phyloP scores from a whole-genome alignment of 768 basidiomycete genomes.

The Gyrodon lividus region DNA sequence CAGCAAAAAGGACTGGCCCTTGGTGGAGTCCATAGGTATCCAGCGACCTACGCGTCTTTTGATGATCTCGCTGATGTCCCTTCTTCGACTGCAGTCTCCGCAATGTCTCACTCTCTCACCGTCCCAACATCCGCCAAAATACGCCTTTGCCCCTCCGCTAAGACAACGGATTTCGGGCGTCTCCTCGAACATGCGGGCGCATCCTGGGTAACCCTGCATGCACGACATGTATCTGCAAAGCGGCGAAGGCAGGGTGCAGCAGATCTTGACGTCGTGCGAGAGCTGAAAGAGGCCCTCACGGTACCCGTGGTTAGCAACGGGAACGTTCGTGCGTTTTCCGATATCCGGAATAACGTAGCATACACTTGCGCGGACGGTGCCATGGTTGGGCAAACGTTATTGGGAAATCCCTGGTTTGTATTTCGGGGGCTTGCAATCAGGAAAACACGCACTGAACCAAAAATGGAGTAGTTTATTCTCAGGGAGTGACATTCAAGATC shows the following conservation, averaged over 20 bases:
- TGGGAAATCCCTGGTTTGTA: constrained; percentile 70
- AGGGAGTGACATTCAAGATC: constrained; percentile 49
- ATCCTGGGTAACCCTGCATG: constrained; percentile 72
- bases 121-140: constrained; percentile 70
- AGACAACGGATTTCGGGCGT: constrained; percentile 56
- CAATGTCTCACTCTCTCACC: constrained; percentile 59
- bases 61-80: not conserved
- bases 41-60: not conserved
- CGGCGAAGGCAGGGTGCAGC: constrained; percentile 72
- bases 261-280: constrained; percentile 58
- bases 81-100: constrained; percentile 46
- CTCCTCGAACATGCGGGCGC: constrained; percentile 64
- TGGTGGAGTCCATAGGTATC: constrained; percentile 63
- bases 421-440: not conserved
- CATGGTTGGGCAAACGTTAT: constrained; percentile 80
- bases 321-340: constrained; percentile 62
- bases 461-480: constrained; percentile 52
- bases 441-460: not conserved
- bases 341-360: constrained; percentile 52
- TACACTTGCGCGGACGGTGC: constrained; percentile 67
- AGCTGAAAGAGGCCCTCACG: constrained; percentile 47
- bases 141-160: constrained; percentile 49
- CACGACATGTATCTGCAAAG: constrained; percentile 67
- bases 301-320: constrained; percentile 77
- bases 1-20: constrained; percentile 67